phyloP scores from a whole-genome alignment of 345 rosid genomes.

The Barbarea vulgaris region DNA sequence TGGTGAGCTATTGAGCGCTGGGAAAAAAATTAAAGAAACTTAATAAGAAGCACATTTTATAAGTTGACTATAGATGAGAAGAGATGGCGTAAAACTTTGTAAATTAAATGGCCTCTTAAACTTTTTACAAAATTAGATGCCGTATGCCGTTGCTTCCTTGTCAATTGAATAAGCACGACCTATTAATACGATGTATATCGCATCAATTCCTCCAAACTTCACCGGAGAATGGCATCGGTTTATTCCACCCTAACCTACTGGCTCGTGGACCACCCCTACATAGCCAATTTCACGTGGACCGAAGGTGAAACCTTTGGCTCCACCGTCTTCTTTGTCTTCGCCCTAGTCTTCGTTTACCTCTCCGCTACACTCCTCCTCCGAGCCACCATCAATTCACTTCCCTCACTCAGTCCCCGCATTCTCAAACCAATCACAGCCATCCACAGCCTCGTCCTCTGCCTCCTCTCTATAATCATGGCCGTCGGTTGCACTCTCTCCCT shows the following conservation, averaged over 20 bases:
- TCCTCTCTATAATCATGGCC: conserved; percentile 73
- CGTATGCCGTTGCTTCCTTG: neutral
- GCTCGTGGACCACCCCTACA: conserved; percentile 65
- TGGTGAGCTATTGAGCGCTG: neutral
- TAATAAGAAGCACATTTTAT: neutral
- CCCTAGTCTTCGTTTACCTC: conserved; percentile 56
- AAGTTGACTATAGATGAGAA: neutral
- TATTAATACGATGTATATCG: neutral
- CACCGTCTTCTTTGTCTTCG: conserved; percentile 50
- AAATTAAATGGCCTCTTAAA: neutral
- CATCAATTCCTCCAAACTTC: neutral
- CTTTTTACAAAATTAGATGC: neutral
- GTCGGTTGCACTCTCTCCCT: conserved; percentile 65
- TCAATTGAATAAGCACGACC: no score
- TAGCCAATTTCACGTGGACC: conserved; percentile 62
- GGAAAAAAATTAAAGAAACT: no score
- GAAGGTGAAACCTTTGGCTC: conserved; percentile 61
- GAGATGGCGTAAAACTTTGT: neutral
- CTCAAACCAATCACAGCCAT: conserved; percentile 73
- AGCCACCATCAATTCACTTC: conserved; percentile 30
- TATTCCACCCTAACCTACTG: conserved; percentile 46
- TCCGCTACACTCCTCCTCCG: conserved; percentile 54
- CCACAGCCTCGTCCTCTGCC: conserved; percentile 66
- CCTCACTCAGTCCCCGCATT: conserved; percentile 42
- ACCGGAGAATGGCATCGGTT: conserved; percentile 21